Evolutionary conservation across 495 filamentous ascomycete species (phyloP), one percentile per base, ranked within the genome.

Genomic region (Podospora sp.): DNA sequence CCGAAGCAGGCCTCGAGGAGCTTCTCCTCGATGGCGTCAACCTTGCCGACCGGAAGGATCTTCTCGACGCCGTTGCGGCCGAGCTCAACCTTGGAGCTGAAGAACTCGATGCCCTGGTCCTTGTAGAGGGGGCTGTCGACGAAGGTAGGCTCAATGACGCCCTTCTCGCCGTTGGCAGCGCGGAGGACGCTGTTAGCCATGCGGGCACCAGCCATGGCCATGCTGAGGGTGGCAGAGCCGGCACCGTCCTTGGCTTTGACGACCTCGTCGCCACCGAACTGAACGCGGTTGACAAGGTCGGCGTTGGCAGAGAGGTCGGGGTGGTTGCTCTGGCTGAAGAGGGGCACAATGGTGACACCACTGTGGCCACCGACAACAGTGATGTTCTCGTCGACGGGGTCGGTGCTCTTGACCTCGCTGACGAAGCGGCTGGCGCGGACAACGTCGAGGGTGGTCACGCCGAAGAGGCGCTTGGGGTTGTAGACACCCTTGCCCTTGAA

Each of bases 221-320:
- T 99, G 80, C 93, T 97, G 68, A 99, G 90, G 67, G 95, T 99
- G 78, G 95, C 95, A 67, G 96, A 98, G 71, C 95, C 95, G 75
- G 94, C 93, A 81, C 95, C 95, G 79, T 92, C 93, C 89, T 99
- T 99, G 79, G 95, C 95, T 87, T 97, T 89, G 80, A 99, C 95
- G 69, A 99, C 95, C 88, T 99, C 95, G 80, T 99, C 95, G 86
- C 95, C 95, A 80, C 95, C 95, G 82, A 98, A 99, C 84, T 99
- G 95, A 73, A 99, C 96, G 77, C 95, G 94, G 78, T 94, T 89
- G 77, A 98, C 85, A 67, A 97, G 92, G 56, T 86, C 87, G 75
- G 86, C 80, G 74, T 91, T 82, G 77, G 93, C 89, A 60, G 87
- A 81, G 66, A 99, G 90, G 73, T 89, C 85, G 79, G 91, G 83